Conservation (phyloP, 192 early-diverging fungal genomes). For the Spinellus fusiger region DNA sequence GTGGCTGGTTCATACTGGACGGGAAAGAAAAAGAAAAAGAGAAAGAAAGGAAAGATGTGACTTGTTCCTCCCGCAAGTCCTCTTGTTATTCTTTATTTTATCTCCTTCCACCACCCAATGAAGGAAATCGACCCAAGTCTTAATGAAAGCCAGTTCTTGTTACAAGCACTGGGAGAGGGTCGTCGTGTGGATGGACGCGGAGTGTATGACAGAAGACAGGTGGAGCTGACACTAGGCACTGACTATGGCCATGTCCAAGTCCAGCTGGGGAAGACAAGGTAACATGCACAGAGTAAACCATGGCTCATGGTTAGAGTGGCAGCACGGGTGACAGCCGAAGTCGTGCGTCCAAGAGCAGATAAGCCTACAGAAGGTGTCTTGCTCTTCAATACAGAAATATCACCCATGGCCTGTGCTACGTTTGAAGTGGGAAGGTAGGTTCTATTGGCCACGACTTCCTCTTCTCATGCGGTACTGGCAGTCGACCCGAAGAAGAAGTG, state of each 20-base stretch:
- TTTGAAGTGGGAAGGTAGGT: slow-evolving; percentile 63
- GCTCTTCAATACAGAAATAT: slow-evolving; percentile 81
- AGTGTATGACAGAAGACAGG: slow-evolving; percentile 64
- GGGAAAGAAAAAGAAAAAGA: background rate
- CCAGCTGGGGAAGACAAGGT: slow-evolving; percentile 77
- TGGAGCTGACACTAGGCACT: slow-evolving; percentile 61
- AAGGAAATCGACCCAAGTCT: slow-evolving; percentile 33
- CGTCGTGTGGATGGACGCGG: slow-evolving; percentile 75
- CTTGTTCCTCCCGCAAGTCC: background rate
- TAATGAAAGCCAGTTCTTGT: slow-evolving; percentile 73
- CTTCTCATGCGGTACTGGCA: slow-evolving; percentile 14
- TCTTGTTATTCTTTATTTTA: background rate
- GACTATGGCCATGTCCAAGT: slow-evolving; percentile 73
- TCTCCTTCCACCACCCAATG: slow-evolving; percentile 10
- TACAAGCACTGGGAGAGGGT: slow-evolving; percentile 61
- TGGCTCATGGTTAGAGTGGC: slow-evolving; percentile 39
- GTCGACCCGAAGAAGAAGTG: slow-evolving; percentile 78
- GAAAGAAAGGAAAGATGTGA: background rate
- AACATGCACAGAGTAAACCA: background rate
- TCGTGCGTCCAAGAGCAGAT: slow-evolving; percentile 62
- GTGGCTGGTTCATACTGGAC: background rate
- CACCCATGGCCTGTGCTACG: slow-evolving; percentile 75
- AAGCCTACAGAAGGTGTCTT: slow-evolving; percentile 86
- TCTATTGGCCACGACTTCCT: background rate
- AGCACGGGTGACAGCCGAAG: slow-evolving; percentile 64